These are phyloP conservation scores for Cercospora beticola DNA, from an alignment of 2,329 filamentous ascomycete genomes.

Conservation along the genomic window DNA sequence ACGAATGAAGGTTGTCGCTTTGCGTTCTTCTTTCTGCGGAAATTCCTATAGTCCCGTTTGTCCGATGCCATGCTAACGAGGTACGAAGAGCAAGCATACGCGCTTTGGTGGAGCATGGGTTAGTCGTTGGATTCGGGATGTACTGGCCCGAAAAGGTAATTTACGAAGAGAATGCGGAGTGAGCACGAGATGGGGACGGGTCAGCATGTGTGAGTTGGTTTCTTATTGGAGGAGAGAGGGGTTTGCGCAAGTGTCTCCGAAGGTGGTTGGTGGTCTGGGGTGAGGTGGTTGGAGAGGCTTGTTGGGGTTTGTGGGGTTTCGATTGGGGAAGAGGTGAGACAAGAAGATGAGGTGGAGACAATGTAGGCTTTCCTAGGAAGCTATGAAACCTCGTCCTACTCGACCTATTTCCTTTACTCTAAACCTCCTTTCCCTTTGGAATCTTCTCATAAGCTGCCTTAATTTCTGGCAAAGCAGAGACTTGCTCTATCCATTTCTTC, in stretches of 20 bases:
- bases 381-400: no score
- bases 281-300: not conserved
- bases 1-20: not conserved
- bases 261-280: not conserved
- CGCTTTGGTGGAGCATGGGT: not conserved
- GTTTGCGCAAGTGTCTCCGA: not conserved
- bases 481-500: conserved; percentile 42
- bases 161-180: not conserved
- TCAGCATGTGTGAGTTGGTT: not conserved
- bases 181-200: not conserved
- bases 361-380: not conserved
- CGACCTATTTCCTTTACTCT: not conserved
- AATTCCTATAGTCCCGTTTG: not conserved
- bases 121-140: not conserved
- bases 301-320: not conserved
- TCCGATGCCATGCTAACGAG: not conserved
- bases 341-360: not conserved
- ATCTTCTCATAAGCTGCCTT: conserved; percentile 44
- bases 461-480: conserved; percentile 42
- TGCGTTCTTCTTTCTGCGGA: no score
- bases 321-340: not conserved
- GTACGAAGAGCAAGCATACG: not conserved
- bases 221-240: not conserved
- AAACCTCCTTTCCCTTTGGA: conserved; percentile 30
- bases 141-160: not conserved